phyloP scores from a whole-genome alignment of 129 eudicot genomes.

The Helichrysum umbraculigerum region DNA sequence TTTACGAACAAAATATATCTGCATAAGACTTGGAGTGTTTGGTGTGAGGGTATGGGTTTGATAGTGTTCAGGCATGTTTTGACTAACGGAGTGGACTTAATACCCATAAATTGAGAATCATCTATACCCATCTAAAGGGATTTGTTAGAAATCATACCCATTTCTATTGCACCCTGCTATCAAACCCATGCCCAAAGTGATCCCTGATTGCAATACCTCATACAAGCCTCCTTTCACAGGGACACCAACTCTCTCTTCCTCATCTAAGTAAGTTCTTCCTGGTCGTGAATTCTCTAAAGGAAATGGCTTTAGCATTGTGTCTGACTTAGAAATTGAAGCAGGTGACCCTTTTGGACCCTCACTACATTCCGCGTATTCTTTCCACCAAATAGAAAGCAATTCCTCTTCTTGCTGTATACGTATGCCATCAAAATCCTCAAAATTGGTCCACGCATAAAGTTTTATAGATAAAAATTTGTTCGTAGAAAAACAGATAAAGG shows the following conservation, averaged over 20 bases:
- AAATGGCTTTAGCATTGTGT: conserved; percentile 32
- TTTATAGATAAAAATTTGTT: neutral
- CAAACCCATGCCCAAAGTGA: conserved; percentile 6
- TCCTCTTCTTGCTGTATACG: conserved; percentile 81
- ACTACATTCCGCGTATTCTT: conserved; percentile 93
- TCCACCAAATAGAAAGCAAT: conserved; percentile 87
- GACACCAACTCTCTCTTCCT: conserved; percentile 95
- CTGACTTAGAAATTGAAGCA: conserved; percentile 41
- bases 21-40: conserved; percentile 6
- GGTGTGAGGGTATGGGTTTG: neutral
- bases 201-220: conserved; percentile 50
- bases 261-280: conserved; percentile 37
- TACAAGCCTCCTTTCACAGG: conserved; percentile 98
- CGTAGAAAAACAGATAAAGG: conserved; percentile 10
- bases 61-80: neutral
- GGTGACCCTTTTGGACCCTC: conserved; percentile 78
- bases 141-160: neutral
- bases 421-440: neutral
- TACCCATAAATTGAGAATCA: neutral
- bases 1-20: conserved; percentile 7
- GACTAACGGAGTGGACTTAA: neutral
- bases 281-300: conserved; percentile 38
- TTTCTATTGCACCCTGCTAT: neutral
- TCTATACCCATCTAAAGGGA: neutral
- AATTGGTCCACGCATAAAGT: neutral